A percentile compares a stretch with the other conserved stretches of the same genome.
Evolutionary conservation across 2,329 filamentous ascomycete species (phyloP).

Genomic region (Macrophomina phaseolina): DNA sequence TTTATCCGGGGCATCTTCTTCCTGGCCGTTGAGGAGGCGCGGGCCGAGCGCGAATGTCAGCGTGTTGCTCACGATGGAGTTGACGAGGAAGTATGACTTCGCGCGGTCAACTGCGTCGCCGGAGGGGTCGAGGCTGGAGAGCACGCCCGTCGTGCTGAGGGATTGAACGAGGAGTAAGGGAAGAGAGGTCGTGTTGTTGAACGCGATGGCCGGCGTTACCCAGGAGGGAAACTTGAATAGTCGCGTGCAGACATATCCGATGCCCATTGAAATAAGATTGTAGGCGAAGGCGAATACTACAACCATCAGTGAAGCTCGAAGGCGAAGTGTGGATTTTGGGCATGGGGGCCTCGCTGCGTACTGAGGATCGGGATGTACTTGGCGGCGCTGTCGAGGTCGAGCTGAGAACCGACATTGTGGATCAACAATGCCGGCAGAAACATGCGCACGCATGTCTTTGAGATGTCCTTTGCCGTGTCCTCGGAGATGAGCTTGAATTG

Average conservation of each 20-base stretch:
- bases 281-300: constrained; percentile 59
- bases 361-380: constrained; percentile 57
- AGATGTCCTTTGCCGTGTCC: constrained; percentile 58
- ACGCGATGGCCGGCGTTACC: constrained; percentile 60
- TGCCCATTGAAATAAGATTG: constrained; percentile 54
- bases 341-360: constrained; percentile 35
- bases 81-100: constrained; percentile 70
- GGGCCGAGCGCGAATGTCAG: constrained; percentile 70
- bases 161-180: constrained; percentile 60
- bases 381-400: constrained; percentile 53
- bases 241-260: constrained; percentile 53
- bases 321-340: constrained; percentile 27
- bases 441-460: constrained; percentile 58
- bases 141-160: constrained; percentile 62
- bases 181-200: constrained; percentile 64
- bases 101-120: constrained; percentile 61
- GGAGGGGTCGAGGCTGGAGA: constrained; percentile 53
- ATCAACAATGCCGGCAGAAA: constrained; percentile 61
- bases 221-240: constrained; percentile 58
- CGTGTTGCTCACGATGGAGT: constrained; percentile 67
- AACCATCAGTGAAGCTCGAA: not conserved
- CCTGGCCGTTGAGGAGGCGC: constrained; percentile 57
- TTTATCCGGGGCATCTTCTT: constrained; percentile 46
- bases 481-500: constrained; percentile 57
- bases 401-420: constrained; percentile 58